Evolutionary conservation across 805 yeast species (phyloP).

Genomic region (Starmerella kuoi): DNA sequence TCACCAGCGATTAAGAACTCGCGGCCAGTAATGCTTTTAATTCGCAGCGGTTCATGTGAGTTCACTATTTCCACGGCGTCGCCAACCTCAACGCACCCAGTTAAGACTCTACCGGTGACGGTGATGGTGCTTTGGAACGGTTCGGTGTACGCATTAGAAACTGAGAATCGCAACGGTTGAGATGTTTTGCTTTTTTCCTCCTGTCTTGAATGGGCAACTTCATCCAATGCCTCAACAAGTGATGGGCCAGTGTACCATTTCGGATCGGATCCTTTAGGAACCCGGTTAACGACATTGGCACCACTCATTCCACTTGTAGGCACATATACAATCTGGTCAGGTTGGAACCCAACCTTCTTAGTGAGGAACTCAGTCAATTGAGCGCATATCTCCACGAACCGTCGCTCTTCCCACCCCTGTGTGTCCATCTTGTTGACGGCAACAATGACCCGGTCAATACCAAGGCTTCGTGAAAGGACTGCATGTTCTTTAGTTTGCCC

Average conservation of each 20-base stretch:
- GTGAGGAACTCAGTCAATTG: constrained; percentile 42
- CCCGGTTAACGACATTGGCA: constrained; percentile 39
- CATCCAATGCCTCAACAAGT: constrained; percentile 30
- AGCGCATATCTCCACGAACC: constrained; percentile 41
- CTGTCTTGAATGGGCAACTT: constrained; percentile 20
- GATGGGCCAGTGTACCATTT: constrained; percentile 40
- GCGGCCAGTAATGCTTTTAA: constrained; percentile 19
- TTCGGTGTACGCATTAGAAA: constrained; percentile 48
- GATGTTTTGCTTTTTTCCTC: constrained; percentile 3
- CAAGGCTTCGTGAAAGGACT: constrained; percentile 51
- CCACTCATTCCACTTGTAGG: constrained; percentile 66
- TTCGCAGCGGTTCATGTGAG: constrained; percentile 21
- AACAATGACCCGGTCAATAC: constrained; percentile 48
- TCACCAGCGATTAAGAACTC: constrained; percentile 43
- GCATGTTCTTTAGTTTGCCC: constrained; percentile 78
- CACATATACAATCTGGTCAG: constrained; percentile 36
- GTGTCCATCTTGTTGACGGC: constrained; percentile 64
- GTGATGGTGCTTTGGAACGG: constrained; percentile 39
- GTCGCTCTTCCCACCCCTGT: constrained; percentile 41
- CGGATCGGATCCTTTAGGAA: constrained; percentile 11
- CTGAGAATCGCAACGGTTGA: constrained; percentile 40
- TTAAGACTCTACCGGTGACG: constrained; percentile 51
- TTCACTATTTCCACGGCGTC: constrained; percentile 38
- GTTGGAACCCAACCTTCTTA: constrained; percentile 39
- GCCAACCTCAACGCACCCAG: constrained; percentile 61